Percentiles rank a stretch among this genome's conserved stretches.
phyloP scores from a whole-genome alignment of 2,329 filamentous ascomycete species.

The Xylaria hypoxylon region DNA sequence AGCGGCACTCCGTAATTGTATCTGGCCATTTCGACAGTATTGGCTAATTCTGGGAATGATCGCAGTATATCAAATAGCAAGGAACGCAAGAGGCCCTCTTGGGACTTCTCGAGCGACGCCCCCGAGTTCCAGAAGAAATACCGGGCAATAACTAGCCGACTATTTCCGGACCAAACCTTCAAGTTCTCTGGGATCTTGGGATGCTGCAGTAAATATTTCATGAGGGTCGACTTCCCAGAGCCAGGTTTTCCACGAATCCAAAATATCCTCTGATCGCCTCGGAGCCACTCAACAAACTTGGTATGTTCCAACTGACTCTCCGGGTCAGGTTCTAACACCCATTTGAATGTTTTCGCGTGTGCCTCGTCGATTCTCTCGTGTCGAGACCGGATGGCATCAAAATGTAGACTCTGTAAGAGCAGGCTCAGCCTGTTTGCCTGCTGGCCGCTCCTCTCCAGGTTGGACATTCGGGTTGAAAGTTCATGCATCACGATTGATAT shows the following conservation, averaged over 20 bases:
- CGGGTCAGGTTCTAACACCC: too few species aligned
- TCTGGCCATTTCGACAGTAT: neutral
- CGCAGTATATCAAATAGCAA: too few species aligned
- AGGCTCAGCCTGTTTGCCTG: neutral
- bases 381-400: conserved; percentile 1
- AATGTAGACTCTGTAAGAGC: conserved; percentile 8
- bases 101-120: neutral
- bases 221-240: conserved; percentile 4
- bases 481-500: neutral
- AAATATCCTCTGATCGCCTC: too few species aligned
- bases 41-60: too few species aligned
- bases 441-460: neutral
- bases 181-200: neutral
- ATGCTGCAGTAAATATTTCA: neutral
- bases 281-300: too few species aligned
- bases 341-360: too few species aligned
- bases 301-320: too few species aligned
- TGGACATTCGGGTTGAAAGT: neutral
- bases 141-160: neutral
- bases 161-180: neutral
- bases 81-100: neutral
- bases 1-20: neutral
- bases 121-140: conserved; percentile 6
- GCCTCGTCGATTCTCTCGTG: neutral
- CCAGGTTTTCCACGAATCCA: too few species aligned